These are phyloP conservation scores for Phylloporus scabripes DNA, from an alignment of 768 basidiomycete species.

Conservation along the genomic window DNA sequence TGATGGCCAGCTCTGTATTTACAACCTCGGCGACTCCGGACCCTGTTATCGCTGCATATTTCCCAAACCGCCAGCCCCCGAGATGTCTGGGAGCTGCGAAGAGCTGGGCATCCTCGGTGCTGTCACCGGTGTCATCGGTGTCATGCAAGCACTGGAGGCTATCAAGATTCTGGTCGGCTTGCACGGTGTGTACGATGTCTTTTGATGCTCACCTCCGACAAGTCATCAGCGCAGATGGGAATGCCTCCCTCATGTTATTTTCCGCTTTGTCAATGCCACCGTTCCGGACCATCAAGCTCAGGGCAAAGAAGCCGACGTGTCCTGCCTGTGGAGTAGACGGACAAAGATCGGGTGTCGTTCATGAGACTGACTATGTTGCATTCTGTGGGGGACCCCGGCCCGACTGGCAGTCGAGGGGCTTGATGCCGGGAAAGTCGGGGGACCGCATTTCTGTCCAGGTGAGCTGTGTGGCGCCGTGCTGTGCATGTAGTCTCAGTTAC, in stretches of 20 bases:
- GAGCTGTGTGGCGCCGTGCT: constrained; percentile 2
- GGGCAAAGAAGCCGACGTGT: constrained; percentile 65
- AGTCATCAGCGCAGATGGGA: constrained; percentile 40
- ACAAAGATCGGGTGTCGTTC: constrained; percentile 41
- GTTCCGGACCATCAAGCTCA: constrained; percentile 81
- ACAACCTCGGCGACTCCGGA: constrained; percentile 61
- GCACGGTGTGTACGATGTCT: constrained; percentile 42
- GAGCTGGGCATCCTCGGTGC: constrained; percentile 85
- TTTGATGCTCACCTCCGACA: not conserved
- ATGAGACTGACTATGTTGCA: constrained; percentile 70
- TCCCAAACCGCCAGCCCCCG: constrained; percentile 67
- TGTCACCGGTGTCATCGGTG: constrained; percentile 87
- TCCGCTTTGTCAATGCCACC: constrained; percentile 64
- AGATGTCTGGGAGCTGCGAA: constrained; percentile 70
- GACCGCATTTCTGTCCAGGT: constrained; percentile 44
- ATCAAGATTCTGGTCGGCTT: constrained; percentile 72
- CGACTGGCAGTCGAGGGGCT: constrained; percentile 58
- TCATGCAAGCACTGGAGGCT: constrained; percentile 82
- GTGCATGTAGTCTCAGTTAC: not conserved
- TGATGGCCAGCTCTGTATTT: constrained; percentile 76
- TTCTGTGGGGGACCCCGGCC: constrained; percentile 77
- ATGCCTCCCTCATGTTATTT: constrained; percentile 65
- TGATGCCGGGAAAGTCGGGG: constrained; percentile 36
- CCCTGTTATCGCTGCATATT: constrained; percentile 96
- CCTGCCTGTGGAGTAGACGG: constrained; percentile 63